These are phyloP conservation scores for Obelidium mucronatum DNA, from an alignment of 192 early-diverging fungal species.

Conservation along the genomic window DNA sequence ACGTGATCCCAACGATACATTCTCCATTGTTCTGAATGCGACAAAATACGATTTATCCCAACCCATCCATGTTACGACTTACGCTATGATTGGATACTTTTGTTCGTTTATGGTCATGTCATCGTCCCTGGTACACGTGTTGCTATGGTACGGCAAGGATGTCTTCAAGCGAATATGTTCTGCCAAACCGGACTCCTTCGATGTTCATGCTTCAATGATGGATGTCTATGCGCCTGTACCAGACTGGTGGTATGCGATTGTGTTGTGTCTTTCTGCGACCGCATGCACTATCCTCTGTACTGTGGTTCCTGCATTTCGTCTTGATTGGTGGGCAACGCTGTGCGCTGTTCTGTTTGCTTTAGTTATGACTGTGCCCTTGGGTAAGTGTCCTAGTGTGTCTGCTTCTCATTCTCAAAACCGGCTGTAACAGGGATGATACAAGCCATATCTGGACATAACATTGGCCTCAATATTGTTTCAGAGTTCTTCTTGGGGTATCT, in stretches of 20 bases:
- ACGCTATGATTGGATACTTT: slow-evolving; percentile 34
- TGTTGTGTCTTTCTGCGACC: slow-evolving; percentile 1
- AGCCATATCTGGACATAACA: slow-evolving; percentile 64
- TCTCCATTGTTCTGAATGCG: slow-evolving; percentile 5
- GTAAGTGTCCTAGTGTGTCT: too few relatives aligned
- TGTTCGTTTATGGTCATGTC: slow-evolving; percentile 57
- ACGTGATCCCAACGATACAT: slow-evolving; percentile 16
- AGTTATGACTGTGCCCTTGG: slow-evolving; percentile 27
- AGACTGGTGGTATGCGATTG: slow-evolving; percentile 35
- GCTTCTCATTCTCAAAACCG: too few relatives aligned
- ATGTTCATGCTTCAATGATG: slow-evolving; percentile 36
- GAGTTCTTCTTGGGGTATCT: slow-evolving; percentile 68
- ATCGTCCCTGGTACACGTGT: slow-evolving; percentile 65
- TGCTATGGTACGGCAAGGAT: slow-evolving; percentile 63
- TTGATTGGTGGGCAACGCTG: slow-evolving; percentile 30
- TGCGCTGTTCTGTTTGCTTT: neutral
- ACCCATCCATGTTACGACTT: slow-evolving; percentile 32
- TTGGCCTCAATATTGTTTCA: slow-evolving; percentile 62
- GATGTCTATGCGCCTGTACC: slow-evolving; percentile 41
- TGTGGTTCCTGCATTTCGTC: slow-evolving; percentile 13
- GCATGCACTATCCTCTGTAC: neutral
- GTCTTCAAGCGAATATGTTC: neutral
- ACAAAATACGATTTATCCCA: slow-evolving; percentile 4
- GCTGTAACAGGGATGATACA: slow-evolving; percentile 71
- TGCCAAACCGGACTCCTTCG: slow-evolving; percentile 27